Percentiles rank a stretch among this genome's conserved stretches.
phyloP scores from a whole-genome alignment of 306 rosid genomes.

The Lagenaria siceraria region DNA sequence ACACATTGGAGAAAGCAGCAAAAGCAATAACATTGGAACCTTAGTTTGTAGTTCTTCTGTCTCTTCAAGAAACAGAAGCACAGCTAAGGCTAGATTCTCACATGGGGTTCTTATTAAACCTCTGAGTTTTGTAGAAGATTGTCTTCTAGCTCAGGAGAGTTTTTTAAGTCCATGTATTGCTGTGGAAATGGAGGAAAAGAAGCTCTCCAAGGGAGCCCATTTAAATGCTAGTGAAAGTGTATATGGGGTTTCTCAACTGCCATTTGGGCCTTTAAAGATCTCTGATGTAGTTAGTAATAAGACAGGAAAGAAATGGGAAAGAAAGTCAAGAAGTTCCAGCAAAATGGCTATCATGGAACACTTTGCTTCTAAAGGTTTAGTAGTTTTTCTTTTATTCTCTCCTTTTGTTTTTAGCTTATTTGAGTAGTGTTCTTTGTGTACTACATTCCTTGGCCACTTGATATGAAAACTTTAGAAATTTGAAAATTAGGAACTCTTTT shows the following conservation, averaged over 20 bases:
- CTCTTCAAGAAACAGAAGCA: constrained; percentile 32
- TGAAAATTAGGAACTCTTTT: no score
- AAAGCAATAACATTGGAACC: neutral
- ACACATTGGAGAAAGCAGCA: neutral
- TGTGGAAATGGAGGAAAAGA: constrained; percentile 1
- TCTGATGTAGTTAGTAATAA: constrained; percentile 16
- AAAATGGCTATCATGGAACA: constrained; percentile 14
- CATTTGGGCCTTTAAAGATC: constrained; percentile 15
- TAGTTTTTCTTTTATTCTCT: neutral
- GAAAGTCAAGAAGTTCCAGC: constrained; percentile 25
- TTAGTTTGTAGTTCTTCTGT: neutral
- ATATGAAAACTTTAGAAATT: no score
- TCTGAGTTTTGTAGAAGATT: constrained; percentile 44
- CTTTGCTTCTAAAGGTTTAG: constrained; percentile 10
- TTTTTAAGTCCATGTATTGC: constrained; percentile 7
- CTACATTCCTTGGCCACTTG: no score
- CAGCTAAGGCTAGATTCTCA: constrained; percentile 18
- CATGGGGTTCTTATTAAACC: constrained; percentile 11
- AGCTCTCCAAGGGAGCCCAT: neutral
- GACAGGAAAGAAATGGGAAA: constrained; percentile 19
- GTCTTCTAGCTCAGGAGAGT: constrained; percentile 30
- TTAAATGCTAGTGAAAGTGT: constrained; percentile 13
- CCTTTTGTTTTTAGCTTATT: neutral
- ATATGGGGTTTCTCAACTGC: constrained; percentile 30
- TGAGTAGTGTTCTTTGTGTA: no score